Evolutionary conservation across 257 asterid genomes (phyloP), one percentile per base, ranked within the genome.

Genomic region (Cinchona pubescens): DNA sequence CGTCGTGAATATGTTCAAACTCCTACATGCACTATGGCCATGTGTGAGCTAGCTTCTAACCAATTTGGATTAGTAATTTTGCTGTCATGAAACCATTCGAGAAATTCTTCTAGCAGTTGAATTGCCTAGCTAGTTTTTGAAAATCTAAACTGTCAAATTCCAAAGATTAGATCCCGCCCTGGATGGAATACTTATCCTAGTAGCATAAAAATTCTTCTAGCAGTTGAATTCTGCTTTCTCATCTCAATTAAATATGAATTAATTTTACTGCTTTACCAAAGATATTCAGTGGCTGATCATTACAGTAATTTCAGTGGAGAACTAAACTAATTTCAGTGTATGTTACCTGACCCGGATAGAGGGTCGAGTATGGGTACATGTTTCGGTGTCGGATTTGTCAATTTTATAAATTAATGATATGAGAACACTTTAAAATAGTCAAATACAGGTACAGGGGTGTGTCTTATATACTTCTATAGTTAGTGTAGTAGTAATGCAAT

Each of bases 1-100:
- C 51, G 25, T 16, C 2, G 58, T 40, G 79, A 48, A 75, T 51
- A 64, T 53, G 71, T 70, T 49, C 49, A 21, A n/a, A n/a, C n/a
- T 18, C 30, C 3, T 58, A 34, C 3, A 42, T 30, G 25, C 64
- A 71, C 38, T 12, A 53, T 11, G n/a, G n/a, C n/a, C n/a, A n/a
- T 58, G 9, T 55, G 29, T 32, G 23, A 55, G 30, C 76, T 10
- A 25, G 9, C 37, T 67, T n/a, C 53, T 0, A 25, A 19, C 30
- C 61, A 34, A 5, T 72, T 55, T 7, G 15, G 65, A 30, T 71
- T 10, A 72, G 45, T 72, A 15, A 55, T 40, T 72, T 72, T 13
- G 21, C 30, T 53, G 27, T 55, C 25, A 35, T 37, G 53, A 37
- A 72, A 56, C 56, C 56, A 15, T 16, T 69, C 27, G 16, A 43